Evolutionary conservation across 441 rosid genomes (phyloP), one percentile per base, ranked within the genome.

Genomic region (Erysimum pusillum): DNA sequence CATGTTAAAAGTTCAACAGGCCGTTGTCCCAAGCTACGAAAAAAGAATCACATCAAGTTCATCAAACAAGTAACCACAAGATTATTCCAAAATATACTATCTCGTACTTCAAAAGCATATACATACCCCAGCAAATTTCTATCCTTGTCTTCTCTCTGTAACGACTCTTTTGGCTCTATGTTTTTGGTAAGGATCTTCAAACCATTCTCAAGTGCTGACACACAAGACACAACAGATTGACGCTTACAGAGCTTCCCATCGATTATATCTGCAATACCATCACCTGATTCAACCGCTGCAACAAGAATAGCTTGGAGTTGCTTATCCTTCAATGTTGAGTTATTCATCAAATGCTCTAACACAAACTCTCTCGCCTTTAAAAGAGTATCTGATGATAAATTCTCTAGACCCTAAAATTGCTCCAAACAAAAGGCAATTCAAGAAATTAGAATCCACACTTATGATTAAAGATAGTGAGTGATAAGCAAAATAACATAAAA

Each of bases 251-350:
- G 78, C 61, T 82, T 87, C 56, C 67, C 60, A 58, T 86, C 65
- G 45, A 87, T 78, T 34, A 75, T 9, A 42, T 79, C 64, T 2
- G 83, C 73, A 74, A 88, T 79, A 75, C 76, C 83, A 46, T 79
- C 85, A 61, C 75, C 74, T 7, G 78, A 80, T 73, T 88, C 84
- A 63, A 90, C 62, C 4, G 83, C 76, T 69, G 96, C 91, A 59
- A 73, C 69, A 22, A 94, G 74, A 76, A 87, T 60, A 76, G 87
- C 90, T 82, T 62, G 82, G 58, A 90, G 89, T 85, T 88, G 91
- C 34, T 79, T 79, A 77, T 87, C 93, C 76, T 90, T 91, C 76
- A 90, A 75, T 2, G 89, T 82, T 36, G 90, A 84, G 74, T 81
- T 75, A 54, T 76, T 85, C 63, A 85, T 64, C 73, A 90, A 67